Evolutionary conservation across 192 early-diverging fungal genomes (phyloP), one percentile per base, ranked within the genome.

Genomic region (Kickxella alabastrina): DNA sequence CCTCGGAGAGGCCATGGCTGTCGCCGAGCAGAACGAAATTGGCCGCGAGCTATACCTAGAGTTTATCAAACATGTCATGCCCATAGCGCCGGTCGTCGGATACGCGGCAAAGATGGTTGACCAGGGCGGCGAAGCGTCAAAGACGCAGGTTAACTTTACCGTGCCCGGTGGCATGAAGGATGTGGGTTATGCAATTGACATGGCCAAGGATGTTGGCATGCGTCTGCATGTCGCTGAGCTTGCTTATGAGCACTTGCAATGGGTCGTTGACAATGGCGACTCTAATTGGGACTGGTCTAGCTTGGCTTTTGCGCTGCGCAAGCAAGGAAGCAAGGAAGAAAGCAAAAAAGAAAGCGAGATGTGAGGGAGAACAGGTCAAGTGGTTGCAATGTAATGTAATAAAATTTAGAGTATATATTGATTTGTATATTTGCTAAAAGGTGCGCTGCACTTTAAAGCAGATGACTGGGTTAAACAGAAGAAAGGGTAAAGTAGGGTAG

Each of bases 1-100:
- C 3, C 36, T 89, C 7, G 80, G 83, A 0, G 84, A 89, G 44
- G 87, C 80, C 4, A 45, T 83, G 34, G 82, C 78, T 0, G 70
- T 87, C 1, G 82, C 81, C 0, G 80, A 83, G 28, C 73, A 74
- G 32, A 27, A 51, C 4, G 82, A 70, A 3, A 27, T 86, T 14
- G 65, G 78, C 4, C 65, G 80, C 29, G 67, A 75, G 6, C 68
- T 80, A 18, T 67, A 82, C 13, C 31, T 79, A 10, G 59, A 80
- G 10, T 80, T 87, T 29, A 43, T 86, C 18, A 58, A 77, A 26
- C 43, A 60, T 12, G 25, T 86, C 18, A 78, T 85, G 24, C 68
- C 84, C 0, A 53, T 61, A 0, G 63, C 78, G 4, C 43, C 75
- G 0, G 58, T 81, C 37, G 28, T 70, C 12, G 64, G 59, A 2